Base-by-base conservation (phyloP, 2,329 filamentous ascomycete species). In the Epichloe brachyelytri region DNA sequence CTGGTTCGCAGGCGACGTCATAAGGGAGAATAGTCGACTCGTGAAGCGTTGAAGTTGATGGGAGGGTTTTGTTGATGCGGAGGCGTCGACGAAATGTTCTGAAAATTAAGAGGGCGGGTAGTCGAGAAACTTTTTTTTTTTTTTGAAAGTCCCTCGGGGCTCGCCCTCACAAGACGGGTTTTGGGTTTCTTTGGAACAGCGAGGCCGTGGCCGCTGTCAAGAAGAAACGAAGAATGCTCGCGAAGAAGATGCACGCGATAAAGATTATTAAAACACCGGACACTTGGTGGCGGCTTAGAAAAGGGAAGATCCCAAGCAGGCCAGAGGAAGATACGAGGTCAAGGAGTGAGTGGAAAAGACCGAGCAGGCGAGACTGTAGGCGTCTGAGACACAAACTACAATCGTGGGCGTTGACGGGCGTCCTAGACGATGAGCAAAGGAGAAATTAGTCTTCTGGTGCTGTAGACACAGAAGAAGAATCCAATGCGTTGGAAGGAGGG, bases 1-100 rank as follows among this genome's bases (percentile, higher is more conserved):
- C 69, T 75, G 69, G 65, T 69, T 73, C 59, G 72, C 74, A 75
- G 75, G 68, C 68, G 78, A 80, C 76, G 77, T 80, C 78, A 80
- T 80, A 78, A 71, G 65, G 60, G 59, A 52, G 20, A 26, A 38
- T 20, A 3, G 36, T 39, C 26, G 34, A 38, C 15, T 53, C 44
- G 50, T 43, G 37, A 49, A 48, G 20, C 22, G 44, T 22, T 47
- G n/a, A 19, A 12, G 20, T 22, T 49, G 39, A 34, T n/a, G 36
- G 38, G 22, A 30, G 11, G 19, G 26, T 8, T 34, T 48, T 45
- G 48, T 39, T 38, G 45, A 45, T 37, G 41, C n/a, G 34, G 38
- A 20, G 46, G 43, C n/a, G 48, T 48, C 38, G 51, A 43, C 22
- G 38, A 37, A 33, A 36, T 14, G 39, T 26, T 30, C 22, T 43